Evolutionary conservation across 2,329 filamentous ascomycete genomes (phyloP), one percentile per base, ranked within the genome.

Genomic region (Colletotrichum tropicale): DNA sequence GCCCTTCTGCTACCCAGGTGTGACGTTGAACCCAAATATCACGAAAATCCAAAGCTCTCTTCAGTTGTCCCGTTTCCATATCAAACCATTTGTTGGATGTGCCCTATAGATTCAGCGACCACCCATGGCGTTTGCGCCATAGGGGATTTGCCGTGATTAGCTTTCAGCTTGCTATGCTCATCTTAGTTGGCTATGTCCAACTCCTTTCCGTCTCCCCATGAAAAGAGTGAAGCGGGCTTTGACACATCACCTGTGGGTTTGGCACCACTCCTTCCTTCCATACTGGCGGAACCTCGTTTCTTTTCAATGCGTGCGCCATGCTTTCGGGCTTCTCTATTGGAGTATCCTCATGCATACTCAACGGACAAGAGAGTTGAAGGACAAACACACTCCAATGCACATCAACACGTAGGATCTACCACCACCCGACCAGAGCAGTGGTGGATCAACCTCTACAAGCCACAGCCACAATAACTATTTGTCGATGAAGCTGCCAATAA

Each of bases 111-210:
- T 6, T 12, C 18, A 6, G 18, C 1, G 10, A n/a, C 9, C 38
- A 0, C 9, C n/a, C n/a, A 48, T 48, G 18, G 8, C 0, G 9
- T 43, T 48, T 48, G 38, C 8, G 1, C 18, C 38, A 48, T 48
- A 12, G 18, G 38, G 0, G 18, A 48, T 4, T 10, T n/a, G 0
- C 0, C 10, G 0, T n/a, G 38, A 0, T n/a, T 1, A 18, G 38
- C 38, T 48, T 0, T 18, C 38, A 48, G 38, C 18, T 48, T 48
- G 38, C 9, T 48, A 1, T 48, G 38, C 34, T 36, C 34, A 36
- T 36, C 34, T 36, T 1, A 36, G 7, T 36, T 36, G 2, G 34
- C 34, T 2, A 36, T 36, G 34, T 0, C 15, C 34, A 36, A 36
- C 15, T 36, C 15, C 15, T 36, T 36, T 36, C 34, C 15, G 34